These are phyloP conservation scores for Phyllosticta ampelicida DNA, from an alignment of 2,329 filamentous ascomycete genomes.

Conservation along the genomic window DNA sequence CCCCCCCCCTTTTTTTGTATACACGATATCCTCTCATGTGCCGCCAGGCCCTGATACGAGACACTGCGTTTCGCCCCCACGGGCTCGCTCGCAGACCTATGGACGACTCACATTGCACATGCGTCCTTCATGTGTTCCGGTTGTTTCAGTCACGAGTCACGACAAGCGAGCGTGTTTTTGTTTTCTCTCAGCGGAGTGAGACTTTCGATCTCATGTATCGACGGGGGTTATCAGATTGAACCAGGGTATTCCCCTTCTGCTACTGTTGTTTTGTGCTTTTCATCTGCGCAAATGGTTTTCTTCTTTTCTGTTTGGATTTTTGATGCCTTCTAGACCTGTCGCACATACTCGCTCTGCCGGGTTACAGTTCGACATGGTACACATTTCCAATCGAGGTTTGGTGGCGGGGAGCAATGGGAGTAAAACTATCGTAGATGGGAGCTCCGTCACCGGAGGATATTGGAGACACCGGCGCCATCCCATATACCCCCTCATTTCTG, in stretches of 20 bases:
- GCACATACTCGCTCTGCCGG: not conserved
- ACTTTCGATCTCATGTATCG: not conserved
- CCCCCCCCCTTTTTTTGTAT: not conserved
- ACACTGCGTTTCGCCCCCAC: not conserved
- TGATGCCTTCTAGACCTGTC: not conserved
- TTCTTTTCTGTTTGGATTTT: no score
- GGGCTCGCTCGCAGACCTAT: not conserved
- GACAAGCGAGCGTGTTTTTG: slow-evolving; percentile 10
- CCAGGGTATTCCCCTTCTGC: not conserved
- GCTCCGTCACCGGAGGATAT: slow-evolving; percentile 10
- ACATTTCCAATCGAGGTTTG: not conserved
- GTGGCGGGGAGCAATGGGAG: slow-evolving; percentile 7
- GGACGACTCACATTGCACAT: not conserved
- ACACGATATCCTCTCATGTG: not conserved
- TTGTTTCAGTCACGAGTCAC: slow-evolving; percentile 10
- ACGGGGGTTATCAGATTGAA: not conserved
- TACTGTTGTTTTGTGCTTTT: not conserved
- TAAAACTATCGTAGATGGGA: slow-evolving; percentile 10
- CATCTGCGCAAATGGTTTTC: no score
- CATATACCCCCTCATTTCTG: slow-evolving; percentile 8
- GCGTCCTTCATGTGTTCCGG: slow-evolving; percentile 1
- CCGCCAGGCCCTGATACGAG: not conserved
- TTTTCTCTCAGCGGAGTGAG: not conserved
- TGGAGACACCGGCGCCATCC: slow-evolving; percentile 8
- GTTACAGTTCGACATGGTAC: not conserved